Evolutionary conservation across 2,329 filamentous ascomycete species (phyloP).

Genomic region (Aspergillus hiratsukae): DNA sequence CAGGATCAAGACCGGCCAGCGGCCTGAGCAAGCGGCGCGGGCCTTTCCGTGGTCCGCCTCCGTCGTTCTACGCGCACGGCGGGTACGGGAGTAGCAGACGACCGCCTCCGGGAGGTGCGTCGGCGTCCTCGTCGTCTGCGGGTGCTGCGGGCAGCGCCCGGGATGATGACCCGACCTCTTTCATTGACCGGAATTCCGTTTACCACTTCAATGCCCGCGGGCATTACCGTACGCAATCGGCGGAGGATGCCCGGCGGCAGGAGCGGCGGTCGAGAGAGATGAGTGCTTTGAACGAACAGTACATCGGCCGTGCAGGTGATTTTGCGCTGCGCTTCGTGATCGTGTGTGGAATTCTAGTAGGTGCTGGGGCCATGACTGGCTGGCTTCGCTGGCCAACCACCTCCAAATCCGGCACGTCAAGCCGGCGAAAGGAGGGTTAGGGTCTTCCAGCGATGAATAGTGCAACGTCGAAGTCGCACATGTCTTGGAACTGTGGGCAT

Average conservation of each 20-base stretch:
- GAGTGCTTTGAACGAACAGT: conserved; percentile 27
- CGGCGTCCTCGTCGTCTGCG: conserved; percentile 7
- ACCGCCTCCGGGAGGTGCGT: conserved; percentile 2
- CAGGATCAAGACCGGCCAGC: conserved; percentile 65
- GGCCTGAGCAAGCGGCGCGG: conserved; percentile 73
- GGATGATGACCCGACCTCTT: conserved; percentile 33
- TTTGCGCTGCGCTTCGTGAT: conserved; percentile 34
- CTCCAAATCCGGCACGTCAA: neutral
- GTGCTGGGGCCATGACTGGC: conserved; percentile 26
- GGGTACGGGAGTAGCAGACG: conserved; percentile 59
- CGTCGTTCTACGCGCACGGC: conserved; percentile 78
- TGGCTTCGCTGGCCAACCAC: conserved; percentile 16
- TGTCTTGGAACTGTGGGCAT: neutral
- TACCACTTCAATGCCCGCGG: conserved; percentile 73
- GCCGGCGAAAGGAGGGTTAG: conserved; percentile 4
- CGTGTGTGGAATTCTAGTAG: conserved; percentile 36
- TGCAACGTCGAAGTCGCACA: neutral
- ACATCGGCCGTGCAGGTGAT: conserved; percentile 20
- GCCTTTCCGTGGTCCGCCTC: conserved; percentile 78
- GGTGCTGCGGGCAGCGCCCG: conserved; percentile 3
- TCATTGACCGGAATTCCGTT: conserved; percentile 49
- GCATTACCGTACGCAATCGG: conserved; percentile 70
- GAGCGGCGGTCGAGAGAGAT: conserved; percentile 37
- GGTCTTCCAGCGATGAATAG: neutral
- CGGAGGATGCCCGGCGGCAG: conserved; percentile 53